Conservation (phyloP, 139 green algal genomes). For the Micractinium conductrix region DNA sequence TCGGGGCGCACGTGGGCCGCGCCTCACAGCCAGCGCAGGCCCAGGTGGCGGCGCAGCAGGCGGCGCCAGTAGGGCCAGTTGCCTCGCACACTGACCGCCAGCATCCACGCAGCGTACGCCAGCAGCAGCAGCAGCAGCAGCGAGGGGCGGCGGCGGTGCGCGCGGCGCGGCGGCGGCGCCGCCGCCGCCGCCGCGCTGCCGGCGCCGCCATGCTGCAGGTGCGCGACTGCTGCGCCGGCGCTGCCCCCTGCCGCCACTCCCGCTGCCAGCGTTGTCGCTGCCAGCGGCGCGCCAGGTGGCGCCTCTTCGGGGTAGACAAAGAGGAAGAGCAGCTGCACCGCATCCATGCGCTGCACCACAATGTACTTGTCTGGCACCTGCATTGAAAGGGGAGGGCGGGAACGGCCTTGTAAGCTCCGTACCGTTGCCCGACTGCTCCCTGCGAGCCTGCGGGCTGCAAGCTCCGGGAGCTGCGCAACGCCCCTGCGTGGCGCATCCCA, state of each 20-base stretch:
- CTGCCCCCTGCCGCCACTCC: neutral
- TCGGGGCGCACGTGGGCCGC: too few species aligned
- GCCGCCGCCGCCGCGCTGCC: neutral
- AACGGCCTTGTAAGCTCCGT: too few species aligned
- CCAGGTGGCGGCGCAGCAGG: conserved; percentile 3
- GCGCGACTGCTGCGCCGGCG: neutral
- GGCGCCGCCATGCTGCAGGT: neutral
- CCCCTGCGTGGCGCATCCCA: too few species aligned
- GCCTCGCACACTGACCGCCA: neutral
- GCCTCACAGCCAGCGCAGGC: neutral
- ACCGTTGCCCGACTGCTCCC: too few species aligned
- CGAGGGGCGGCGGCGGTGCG: neutral
- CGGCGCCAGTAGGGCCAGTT: conserved; percentile 17
- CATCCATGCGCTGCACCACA: conserved; percentile 2
- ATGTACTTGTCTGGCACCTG: conserved; percentile 34
- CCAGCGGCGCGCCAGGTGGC: neutral
- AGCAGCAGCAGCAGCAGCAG: conserved; percentile 6
- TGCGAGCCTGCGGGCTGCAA: too few species aligned
- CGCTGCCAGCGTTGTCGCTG: neutral
- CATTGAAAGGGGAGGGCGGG: neutral
- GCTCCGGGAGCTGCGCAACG: too few species aligned
- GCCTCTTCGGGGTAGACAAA: conserved; percentile 14
- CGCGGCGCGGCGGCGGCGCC: neutral
- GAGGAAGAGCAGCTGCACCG: conserved; percentile 9
- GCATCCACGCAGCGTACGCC: neutral